Base-by-base conservation (phyloP, 108 stramenopile species). In the Nannochloropsis salina region DNA sequence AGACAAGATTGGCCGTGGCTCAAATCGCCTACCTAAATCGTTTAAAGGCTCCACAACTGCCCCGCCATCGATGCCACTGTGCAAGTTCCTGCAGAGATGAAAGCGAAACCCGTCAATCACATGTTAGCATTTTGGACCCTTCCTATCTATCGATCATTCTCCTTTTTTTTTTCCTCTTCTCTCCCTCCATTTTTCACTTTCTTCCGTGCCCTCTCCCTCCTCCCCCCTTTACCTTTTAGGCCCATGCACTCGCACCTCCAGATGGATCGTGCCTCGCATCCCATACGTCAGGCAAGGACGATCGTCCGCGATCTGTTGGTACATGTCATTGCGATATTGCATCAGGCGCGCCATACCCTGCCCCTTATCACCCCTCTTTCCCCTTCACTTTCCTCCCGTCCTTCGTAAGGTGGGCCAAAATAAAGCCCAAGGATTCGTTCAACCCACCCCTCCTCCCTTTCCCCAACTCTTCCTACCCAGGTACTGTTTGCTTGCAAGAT, bases 261-360 rank as follows among this genome's bases (percentile, higher is more conserved):
- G 21, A 11, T 85, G 51, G 11, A 85, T 82, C 6, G 80, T 43
- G 47, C 88, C 88, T 41, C 88, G 84, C 88, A 88, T 88, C 9
- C 88, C 88, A 42, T 79, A 85, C 44, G 84, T 85, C 31, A 88
- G 43, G 45, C 88, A 85, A 15, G 88, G 88, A 12, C 45, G 44
- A 43, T 85, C 61, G 82, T 88, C 88, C 21, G 79, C 84, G 41
- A 85, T 22, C 88, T 84, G 85, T 2, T 80, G 21, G 47, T 80
- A 12, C 10, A 51, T 51, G 15, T 51, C 47, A 51, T 12, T 51
- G 15, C 47, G 15, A 51, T 51, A 31, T 31, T 31, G 31, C 47
- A 51, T 12, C 15, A 51, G 47, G 47, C 12, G 31, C 1, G 31
- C 31, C 31, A 31, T 31, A 31, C 31, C 31, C 31, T 31, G 31